Evolutionary conservation across 495 filamentous ascomycete species (phyloP), one percentile per base, ranked within the genome.

Genomic region (Penicillium longicatenatum): DNA sequence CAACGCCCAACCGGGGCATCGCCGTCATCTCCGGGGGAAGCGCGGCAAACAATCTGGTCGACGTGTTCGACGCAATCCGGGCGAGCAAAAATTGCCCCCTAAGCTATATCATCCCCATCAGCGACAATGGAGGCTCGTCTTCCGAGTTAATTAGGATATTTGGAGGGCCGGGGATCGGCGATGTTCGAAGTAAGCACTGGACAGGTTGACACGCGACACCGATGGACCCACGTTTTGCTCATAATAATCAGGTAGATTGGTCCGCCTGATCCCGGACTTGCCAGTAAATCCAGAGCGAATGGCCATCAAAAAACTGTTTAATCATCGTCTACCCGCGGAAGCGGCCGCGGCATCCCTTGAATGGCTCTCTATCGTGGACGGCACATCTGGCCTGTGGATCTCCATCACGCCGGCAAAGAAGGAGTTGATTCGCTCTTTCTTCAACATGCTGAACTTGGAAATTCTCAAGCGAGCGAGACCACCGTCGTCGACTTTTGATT

Each of bases 121-220:
- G 87, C 61, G 93, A 98, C 71, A 98, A 98, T 76, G 93, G 93
- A 26, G 93, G 93, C 17, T 92, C 87, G 31, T 92, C 92, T 1
- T 93, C 89, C 7, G 93, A 98, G 75, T 71, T 97, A 63, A 93
- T 97, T 59, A 82, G 93, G 16, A 90, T 98, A 16, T 90, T 97
- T 72, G 93, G 93, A 2, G 93, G 93, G 0, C 93, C 93, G 50
- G 92, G 92, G 12, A 95, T 96, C 71, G 92, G 92, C 31, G 92
- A 97, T 76, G 81, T 95, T 43, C 83, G 92, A 72, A 96, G 92
- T 95, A 75, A 62, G 88, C 78, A 39, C 29, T 10, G 17, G 17
- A 7, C 35, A 17, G 10, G 9, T 10, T 26, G 17, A 7, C 35
- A 17, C 17, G 9, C 22, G 11, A 21, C 44, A 10, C 31, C 4